Percentiles rank a stretch among this genome's conserved stretches.
Conservation (phyloP, 305 asterid genomes). For the Stenogyne calaminthoides region DNA sequence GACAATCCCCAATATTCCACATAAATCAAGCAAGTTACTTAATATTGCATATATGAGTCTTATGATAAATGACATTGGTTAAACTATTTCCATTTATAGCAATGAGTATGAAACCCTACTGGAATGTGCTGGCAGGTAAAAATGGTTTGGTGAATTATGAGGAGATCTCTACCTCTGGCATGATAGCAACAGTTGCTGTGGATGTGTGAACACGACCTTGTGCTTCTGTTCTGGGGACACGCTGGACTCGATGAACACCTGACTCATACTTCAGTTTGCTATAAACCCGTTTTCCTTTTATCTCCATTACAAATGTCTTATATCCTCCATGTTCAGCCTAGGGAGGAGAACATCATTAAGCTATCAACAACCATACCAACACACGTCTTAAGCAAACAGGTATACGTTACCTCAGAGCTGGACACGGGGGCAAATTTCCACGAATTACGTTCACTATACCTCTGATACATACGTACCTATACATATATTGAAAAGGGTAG, state of each 20-base stretch:
- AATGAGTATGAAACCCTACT: slow-evolving; percentile 1
- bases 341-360: slow-evolving; percentile 33
- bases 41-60: not conserved
- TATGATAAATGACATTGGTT: slow-evolving; percentile 1
- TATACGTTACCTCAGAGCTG: slow-evolving; percentile 74
- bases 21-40: not conserved
- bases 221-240: slow-evolving; percentile 95
- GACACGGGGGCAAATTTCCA: slow-evolving; percentile 74
- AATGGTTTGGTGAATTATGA: slow-evolving; percentile 10
- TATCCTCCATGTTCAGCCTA: slow-evolving; percentile 90
- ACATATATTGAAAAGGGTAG: slow-evolving; percentile 23
- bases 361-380: slow-evolving; percentile 25
- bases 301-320: slow-evolving; percentile 92
- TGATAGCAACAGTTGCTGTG: slow-evolving; percentile 95
- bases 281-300: slow-evolving; percentile 82
- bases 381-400: slow-evolving; percentile 12
- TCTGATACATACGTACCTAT: slow-evolving; percentile 91
- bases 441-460: slow-evolving; percentile 75
- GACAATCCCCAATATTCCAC: not conserved
- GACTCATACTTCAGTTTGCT: slow-evolving; percentile 97
- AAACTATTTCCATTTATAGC: not conserved
- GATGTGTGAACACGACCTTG: slow-evolving; percentile 99
- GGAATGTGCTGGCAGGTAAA: slow-evolving; percentile 7
- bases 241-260: slow-evolving; percentile 99
- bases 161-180: slow-evolving; percentile 96